Percentiles rank a stretch among this genome's conserved stretches.
Conservation (phyloP, 805 yeast genomes). For the Suhomyces canberraensis region DNA sequence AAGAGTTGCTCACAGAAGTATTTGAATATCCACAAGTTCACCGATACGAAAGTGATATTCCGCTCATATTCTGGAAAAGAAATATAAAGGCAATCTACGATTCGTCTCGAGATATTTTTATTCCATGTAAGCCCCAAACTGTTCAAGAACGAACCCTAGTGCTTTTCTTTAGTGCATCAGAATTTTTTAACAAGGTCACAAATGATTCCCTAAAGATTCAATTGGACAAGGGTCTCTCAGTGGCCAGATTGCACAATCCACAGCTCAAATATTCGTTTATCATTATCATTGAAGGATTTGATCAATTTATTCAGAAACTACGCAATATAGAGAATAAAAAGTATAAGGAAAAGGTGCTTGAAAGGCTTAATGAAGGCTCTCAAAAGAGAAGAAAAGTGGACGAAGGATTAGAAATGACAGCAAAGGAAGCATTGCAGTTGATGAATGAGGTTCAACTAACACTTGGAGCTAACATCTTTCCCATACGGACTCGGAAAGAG, state of each 20-base stretch:
- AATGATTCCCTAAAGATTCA: conserved; percentile 10
- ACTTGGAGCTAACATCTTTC: conserved; percentile 49
- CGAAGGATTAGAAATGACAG: conserved; percentile 9
- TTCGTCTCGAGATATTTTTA: conserved; percentile 45
- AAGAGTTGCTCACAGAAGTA: conserved; percentile 7
- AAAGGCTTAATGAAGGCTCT: conserved; percentile 4
- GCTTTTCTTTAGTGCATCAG: conserved; percentile 46
- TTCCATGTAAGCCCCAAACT: conserved; percentile 45
- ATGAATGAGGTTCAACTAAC: conserved; percentile 46
- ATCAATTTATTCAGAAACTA: conserved; percentile 43
- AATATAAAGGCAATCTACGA: conserved; percentile 48
- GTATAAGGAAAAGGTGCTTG: conserved; percentile 27
- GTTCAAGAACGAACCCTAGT: conserved; percentile 44
- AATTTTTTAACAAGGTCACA: conserved; percentile 30
- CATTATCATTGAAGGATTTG: conserved; percentile 48
- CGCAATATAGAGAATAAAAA: conserved; percentile 43
- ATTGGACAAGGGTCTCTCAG: conserved; percentile 5
- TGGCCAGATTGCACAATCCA: conserved; percentile 16
- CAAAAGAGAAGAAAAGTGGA: conserved; percentile 3
- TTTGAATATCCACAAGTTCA: conserved; percentile 22
- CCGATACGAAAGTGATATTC: conserved; percentile 27
- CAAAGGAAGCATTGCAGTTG: conserved; percentile 37
- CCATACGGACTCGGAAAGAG: conserved; percentile 46
- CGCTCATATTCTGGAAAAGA: conserved; percentile 53
- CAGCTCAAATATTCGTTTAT: conserved; percentile 30